A percentile compares a stretch with the other conserved stretches of the same genome.
Conservation (phyloP, 805 yeast genomes). For the Kazachstania psychrophila region DNA sequence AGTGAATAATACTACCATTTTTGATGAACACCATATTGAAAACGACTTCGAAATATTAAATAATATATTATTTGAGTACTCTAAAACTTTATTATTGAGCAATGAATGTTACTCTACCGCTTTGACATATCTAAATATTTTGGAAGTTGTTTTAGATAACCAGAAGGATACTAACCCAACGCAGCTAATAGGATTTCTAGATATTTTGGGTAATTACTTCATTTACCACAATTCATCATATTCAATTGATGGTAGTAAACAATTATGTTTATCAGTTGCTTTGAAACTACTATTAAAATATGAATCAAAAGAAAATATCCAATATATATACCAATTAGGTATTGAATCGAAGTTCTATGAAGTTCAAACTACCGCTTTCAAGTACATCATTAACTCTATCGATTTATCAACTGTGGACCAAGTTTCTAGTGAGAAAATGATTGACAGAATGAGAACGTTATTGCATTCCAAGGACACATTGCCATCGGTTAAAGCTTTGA, state of each 20-base stretch:
- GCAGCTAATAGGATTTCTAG: slow-evolving; percentile 5
- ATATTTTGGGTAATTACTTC: slow-evolving; percentile 32
- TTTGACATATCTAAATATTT: slow-evolving; percentile 27
- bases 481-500: slow-evolving; percentile 38
- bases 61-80: no score
- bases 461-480: slow-evolving; percentile 28
- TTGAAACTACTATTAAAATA: slow-evolving; percentile 25
- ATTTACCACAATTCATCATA: slow-evolving; percentile 20
- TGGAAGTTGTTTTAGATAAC: background rate
- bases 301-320: slow-evolving; percentile 14
- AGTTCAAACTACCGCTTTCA: slow-evolving; percentile 37
- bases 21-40: no score
- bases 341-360: slow-evolving; percentile 36
- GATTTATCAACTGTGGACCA: slow-evolving; percentile 2
- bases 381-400: slow-evolving; percentile 18
- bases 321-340: slow-evolving; percentile 28
- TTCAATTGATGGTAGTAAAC: slow-evolving; percentile 41
- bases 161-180: no score
- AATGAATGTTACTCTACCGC: slow-evolving; percentile 29
- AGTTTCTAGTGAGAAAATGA: slow-evolving; percentile 4
- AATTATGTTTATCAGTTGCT: slow-evolving; percentile 35
- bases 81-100: no score
- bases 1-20: slow-evolving; percentile 3
- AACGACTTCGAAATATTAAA: no score
- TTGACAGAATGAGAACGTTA: slow-evolving; percentile 15